Base-by-base conservation (phyloP, 2,329 filamentous ascomycete genomes). In the Xylaria sp. region DNA sequence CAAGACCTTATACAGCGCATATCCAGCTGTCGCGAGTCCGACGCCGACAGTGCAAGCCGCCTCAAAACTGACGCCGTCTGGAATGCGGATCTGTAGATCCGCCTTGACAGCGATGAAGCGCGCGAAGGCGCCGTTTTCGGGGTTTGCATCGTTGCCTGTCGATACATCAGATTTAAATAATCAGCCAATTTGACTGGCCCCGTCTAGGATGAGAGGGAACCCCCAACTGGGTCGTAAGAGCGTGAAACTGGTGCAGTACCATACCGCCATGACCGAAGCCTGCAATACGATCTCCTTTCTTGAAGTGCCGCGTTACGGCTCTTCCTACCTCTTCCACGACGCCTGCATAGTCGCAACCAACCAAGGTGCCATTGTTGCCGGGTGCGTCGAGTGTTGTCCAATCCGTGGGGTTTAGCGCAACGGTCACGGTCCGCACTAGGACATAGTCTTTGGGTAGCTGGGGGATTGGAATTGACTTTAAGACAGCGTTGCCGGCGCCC, bases 231-330 rank as follows among this genome's bases (percentile, higher is more conserved):
- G 28, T 2, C 12, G 10, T 31, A 52, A 31, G 9, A 13, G 15
- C 15, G 12, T 41, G 10, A 41, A 5, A 5, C 49, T 46, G 39
- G 33, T 9, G 18, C 20, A 20, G 6, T 36, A n/a, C 13, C 62
- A 25, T 65, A 65, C 62, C 63, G 54, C 63, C 63, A 8, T 66
- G 63, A n/a, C 28, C 63, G n/a, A 60, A 55, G 39, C 63, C 63
- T 12, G 63, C 63, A 20, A 66, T 23, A 5, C 63, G 63, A 48
- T 66, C 63, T 7, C 63, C 63, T 36, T 60, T 66, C 15, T 49
- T 60, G 56, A 66, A 66, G n/a, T 55, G 15, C n/a, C 49, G 23
- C 15, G 56, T 55, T 49, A 66, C 63, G 13, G 63, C 63, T 25
- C 28, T 33, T 12, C 63, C 63, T n/a, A 66, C 56, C 39, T 66